Conservation (phyloP, 129 eudicot genomes). For the Rutidosis leptorrhynchoides region DNA sequence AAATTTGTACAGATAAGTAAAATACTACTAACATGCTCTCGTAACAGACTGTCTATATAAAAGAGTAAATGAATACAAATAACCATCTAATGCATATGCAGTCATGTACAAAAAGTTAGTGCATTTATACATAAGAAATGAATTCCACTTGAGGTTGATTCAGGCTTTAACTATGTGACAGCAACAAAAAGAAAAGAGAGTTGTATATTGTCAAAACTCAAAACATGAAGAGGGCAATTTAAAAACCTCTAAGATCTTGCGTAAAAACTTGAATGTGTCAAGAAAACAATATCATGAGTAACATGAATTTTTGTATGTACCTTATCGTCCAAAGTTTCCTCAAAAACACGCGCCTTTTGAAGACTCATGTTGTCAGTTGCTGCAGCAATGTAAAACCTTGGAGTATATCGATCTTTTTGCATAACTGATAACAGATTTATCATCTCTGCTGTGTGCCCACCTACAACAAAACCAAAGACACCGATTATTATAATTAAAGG, state of each 20-base stretch:
- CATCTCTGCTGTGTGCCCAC: slow-evolving; percentile 97
- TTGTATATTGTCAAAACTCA: background rate
- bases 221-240: background rate
- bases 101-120: background rate
- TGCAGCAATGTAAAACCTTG: slow-evolving; percentile 80
- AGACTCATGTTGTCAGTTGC: slow-evolving; percentile 97
- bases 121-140: slow-evolving; percentile 8
- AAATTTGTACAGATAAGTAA: background rate
- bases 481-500: background rate
- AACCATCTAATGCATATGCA: background rate
- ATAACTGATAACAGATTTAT: slow-evolving; percentile 61
- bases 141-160: slow-evolving; percentile 1
- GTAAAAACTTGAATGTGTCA: background rate
- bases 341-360: slow-evolving; percentile 80
- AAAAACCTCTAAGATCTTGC: background rate
- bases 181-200: background rate
- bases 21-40: background rate
- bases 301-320: slow-evolving; percentile 24
- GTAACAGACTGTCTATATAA: background rate
- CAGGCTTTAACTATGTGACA: slow-evolving; percentile 5
- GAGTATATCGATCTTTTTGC: slow-evolving; percentile 61
- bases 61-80: background rate
- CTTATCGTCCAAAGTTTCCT: slow-evolving; percentile 54
- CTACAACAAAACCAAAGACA: slow-evolving; percentile 31
- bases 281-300: slow-evolving; percentile 1